phyloP scores from a whole-genome alignment of 164 flowering plant species.

The Macadamia integrifolia region DNA sequence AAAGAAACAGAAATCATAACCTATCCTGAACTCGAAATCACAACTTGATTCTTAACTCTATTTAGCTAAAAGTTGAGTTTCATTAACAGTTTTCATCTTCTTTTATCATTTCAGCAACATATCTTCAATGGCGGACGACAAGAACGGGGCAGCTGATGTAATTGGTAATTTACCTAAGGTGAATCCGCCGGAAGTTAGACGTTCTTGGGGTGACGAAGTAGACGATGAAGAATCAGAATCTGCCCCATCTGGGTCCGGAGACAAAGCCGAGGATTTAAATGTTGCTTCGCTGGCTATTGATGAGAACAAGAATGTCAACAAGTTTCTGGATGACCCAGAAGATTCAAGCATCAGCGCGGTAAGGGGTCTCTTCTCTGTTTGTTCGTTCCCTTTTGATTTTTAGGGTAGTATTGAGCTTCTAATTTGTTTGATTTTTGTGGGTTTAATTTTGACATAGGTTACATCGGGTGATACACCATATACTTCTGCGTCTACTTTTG shows the following conservation, averaged over 20 bases:
- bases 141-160: not conserved
- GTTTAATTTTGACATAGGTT: slow-evolving; percentile 35
- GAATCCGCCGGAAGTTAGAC: slow-evolving; percentile 8
- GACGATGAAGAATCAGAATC: slow-evolving; percentile 9
- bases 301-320: slow-evolving; percentile 15
- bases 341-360: slow-evolving; percentile 60
- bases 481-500: slow-evolving; percentile 68
- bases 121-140: slow-evolving; percentile 7
- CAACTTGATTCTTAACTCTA: too few relatives aligned
- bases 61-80: too few relatives aligned
- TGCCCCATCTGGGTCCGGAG: slow-evolving; percentile 2
- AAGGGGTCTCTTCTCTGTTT: slow-evolving; percentile 8
- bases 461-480: slow-evolving; percentile 72
- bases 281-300: slow-evolving; percentile 26
- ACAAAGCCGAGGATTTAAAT: slow-evolving; percentile 3
- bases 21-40: too few relatives aligned
- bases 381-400: not conserved
- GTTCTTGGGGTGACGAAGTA: slow-evolving; percentile 25
- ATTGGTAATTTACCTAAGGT: not conserved
- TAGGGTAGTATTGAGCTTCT: not conserved
- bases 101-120: too few relatives aligned
- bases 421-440: not conserved
- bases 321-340: slow-evolving; percentile 55
- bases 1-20: too few relatives aligned
- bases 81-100: too few relatives aligned